Evolutionary conservation across 331 rosid genomes (phyloP).

Genomic region (Rosa hybrid): DNA sequence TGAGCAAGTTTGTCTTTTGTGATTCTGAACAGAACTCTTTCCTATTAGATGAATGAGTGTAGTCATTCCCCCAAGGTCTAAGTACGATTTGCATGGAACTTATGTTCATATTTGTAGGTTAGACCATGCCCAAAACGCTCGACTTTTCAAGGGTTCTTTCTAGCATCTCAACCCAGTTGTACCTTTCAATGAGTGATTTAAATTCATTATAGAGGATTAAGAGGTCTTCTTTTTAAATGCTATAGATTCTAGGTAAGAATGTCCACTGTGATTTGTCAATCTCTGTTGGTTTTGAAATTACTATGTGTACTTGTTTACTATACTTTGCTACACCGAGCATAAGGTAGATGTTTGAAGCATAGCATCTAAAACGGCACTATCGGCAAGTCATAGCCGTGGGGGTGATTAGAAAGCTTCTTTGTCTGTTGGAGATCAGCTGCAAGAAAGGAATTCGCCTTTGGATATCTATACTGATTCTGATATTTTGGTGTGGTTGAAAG

Average conservation of each 20-base stretch:
- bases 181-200: too few relatives aligned
- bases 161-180: too few relatives aligned
- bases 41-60: too few relatives aligned
- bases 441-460: not conserved
- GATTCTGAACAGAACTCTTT: too few relatives aligned
- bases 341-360: not conserved
- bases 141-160: too few relatives aligned
- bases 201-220: not conserved
- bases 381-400: not conserved
- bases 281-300: not conserved
- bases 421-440: not conserved
- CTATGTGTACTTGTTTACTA: not conserved
- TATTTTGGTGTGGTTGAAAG: conserved; percentile 16
- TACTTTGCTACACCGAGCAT: not conserved
- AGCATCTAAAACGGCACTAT: not conserved
- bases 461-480: not conserved
- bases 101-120: too few relatives aligned
- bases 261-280: not conserved
- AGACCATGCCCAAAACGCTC: too few relatives aligned
- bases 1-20: not conserved
- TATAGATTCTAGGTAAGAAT: not conserved
- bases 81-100: too few relatives aligned
- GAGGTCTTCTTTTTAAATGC: not conserved
- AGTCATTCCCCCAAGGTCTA: too few relatives aligned
- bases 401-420: not conserved